phyloP scores from a whole-genome alignment of 192 early-diverging fungal genomes.

The Linderina pennispora region DNA sequence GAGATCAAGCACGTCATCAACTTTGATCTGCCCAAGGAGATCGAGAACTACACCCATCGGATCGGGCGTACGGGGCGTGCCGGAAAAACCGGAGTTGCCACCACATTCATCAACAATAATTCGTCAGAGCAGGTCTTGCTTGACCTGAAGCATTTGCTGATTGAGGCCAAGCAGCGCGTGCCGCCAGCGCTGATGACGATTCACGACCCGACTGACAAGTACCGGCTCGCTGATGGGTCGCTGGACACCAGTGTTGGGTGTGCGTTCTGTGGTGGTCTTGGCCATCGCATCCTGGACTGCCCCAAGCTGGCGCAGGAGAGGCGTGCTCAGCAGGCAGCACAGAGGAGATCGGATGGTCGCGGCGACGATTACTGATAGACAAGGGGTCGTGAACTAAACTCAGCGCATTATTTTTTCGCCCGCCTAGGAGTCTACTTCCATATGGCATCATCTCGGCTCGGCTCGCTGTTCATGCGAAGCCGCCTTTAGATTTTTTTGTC shows the following conservation, averaged over 20 bases:
- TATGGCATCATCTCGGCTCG: too few relatives aligned
- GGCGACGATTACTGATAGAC: conserved; percentile 19
- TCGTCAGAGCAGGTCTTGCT: conserved; percentile 91
- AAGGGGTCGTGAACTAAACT: too few relatives aligned
- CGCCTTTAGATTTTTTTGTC: too few relatives aligned
- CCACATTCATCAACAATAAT: conserved; percentile 92
- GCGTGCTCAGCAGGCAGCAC: conserved; percentile 37
- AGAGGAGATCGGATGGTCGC: conserved; percentile 19
- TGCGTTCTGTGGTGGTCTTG: conserved; percentile 91
- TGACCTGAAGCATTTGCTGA: conserved; percentile 88
- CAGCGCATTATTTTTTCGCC: too few relatives aligned
- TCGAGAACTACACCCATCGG: conserved; percentile 97
- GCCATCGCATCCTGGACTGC: conserved; percentile 86
- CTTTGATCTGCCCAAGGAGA: conserved; percentile 99
- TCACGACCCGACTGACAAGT: conserved; percentile 85
- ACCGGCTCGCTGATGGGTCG: conserved; percentile 63
- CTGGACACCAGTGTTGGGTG: conserved; percentile 61
- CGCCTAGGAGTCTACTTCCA: too few relatives aligned
- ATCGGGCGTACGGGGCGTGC: conserved; percentile 97
- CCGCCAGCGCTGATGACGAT: conserved; percentile 80
- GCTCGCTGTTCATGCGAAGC: too few relatives aligned
- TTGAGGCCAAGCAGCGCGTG: conserved; percentile 89
- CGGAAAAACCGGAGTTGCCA: conserved; percentile 94
- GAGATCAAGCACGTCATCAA: conserved; percentile 98
- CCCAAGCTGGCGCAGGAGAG: conserved; percentile 73